Evolutionary conservation across 2,329 filamentous ascomycete species (phyloP).

Genomic region (Botrytis sinoallii): DNA sequence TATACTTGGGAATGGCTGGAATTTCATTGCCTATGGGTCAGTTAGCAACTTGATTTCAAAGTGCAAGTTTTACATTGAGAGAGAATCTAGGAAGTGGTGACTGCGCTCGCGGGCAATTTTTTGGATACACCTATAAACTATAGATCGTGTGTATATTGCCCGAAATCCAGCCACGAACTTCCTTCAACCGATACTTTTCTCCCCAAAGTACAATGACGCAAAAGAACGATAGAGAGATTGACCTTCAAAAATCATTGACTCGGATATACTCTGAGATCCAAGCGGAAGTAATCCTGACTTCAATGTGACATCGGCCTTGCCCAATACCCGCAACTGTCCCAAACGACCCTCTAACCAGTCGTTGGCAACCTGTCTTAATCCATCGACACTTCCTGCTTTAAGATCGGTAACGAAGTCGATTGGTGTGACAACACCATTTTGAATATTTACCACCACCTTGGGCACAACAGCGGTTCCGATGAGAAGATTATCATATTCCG

Average conservation of each 20-base stretch:
- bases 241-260: slow-evolving; percentile 81
- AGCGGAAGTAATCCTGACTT: slow-evolving; percentile 77
- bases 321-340: slow-evolving; percentile 66
- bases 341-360: slow-evolving; percentile 84
- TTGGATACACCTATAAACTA: slow-evolving; percentile 28
- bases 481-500: slow-evolving; percentile 74
- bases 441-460: slow-evolving; percentile 69
- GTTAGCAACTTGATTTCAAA: slow-evolving; percentile 27
- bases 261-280: slow-evolving; percentile 70
- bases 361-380: slow-evolving; percentile 75
- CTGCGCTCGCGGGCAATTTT: slow-evolving; percentile 1
- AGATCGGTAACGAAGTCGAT: slow-evolving; percentile 79
- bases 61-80: background rate
- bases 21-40: slow-evolving; percentile 57
- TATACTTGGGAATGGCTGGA: slow-evolving; percentile 75
- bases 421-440: slow-evolving; percentile 72
- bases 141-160: slow-evolving; percentile 19
- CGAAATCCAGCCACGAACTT: slow-evolving; percentile 16
- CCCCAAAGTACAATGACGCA: slow-evolving; percentile 58
- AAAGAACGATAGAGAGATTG: slow-evolving; percentile 65
- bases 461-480: slow-evolving; percentile 77
- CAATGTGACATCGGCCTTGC: slow-evolving; percentile 68
- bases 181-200: slow-evolving; percentile 48
- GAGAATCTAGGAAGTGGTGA: background rate
- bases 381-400: slow-evolving; percentile 70